Conservation (phyloP, 2,329 filamentous ascomycete genomes). For the Fusarium coicis region DNA sequence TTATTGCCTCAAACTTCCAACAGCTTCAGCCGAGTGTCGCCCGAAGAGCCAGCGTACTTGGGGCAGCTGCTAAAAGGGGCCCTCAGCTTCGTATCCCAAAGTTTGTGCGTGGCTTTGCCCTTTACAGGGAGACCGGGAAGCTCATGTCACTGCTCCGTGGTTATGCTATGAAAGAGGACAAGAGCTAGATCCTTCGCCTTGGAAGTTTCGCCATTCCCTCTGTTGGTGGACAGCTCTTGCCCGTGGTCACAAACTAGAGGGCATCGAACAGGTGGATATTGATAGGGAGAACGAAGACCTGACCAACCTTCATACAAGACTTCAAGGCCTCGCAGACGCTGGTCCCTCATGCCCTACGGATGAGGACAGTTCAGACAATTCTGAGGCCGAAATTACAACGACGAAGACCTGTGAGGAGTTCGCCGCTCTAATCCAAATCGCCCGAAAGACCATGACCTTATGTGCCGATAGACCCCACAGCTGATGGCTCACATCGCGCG, state of each 20-base stretch:
- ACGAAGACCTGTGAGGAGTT: background rate
- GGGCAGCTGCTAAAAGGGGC: background rate
- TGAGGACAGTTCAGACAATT: background rate
- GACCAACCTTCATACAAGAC: background rate
- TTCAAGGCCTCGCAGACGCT: background rate
- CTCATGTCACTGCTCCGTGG: background rate
- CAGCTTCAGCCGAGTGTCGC: too few species aligned
- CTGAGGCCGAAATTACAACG: fast-evolving
- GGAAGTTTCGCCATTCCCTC: background rate
- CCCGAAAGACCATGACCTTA: background rate
- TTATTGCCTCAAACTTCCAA: too few species aligned
- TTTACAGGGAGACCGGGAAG: background rate
- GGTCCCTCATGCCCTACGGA: background rate
- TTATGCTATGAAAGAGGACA: background rate
- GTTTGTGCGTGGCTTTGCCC: background rate
- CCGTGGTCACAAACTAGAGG: background rate
- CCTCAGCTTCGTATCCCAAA: background rate
- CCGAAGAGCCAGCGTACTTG: too few species aligned
- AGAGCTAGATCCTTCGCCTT: background rate
- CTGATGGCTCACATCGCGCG: too few species aligned
- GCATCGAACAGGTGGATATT: background rate
- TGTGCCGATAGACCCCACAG: too few species aligned
- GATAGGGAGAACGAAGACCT: background rate
- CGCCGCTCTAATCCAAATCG: background rate
- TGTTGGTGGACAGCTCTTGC: background rate